These are phyloP conservation scores for Fusarium poae DNA, from an alignment of 2,329 filamentous ascomycete genomes.

Conservation along the genomic window DNA sequence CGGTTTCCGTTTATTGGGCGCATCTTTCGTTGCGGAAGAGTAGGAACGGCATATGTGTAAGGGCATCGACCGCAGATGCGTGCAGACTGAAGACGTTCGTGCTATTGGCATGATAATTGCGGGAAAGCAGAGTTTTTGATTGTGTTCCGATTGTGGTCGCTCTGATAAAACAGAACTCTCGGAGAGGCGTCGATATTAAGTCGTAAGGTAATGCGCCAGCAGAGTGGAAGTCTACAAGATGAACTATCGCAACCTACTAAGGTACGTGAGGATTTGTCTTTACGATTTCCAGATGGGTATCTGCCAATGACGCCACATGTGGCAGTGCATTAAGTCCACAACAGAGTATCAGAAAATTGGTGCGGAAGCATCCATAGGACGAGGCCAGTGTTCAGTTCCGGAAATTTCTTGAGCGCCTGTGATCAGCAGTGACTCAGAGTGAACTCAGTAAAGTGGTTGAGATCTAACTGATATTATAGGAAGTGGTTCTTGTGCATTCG, in stretches of 20 bases:
- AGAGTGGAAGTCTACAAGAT: not conserved
- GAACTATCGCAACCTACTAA: conserved; percentile 10
- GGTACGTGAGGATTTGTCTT: not conserved
- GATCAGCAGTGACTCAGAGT: not conserved
- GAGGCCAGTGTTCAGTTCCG: not conserved
- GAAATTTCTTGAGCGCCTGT: not conserved
- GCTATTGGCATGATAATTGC: conserved; percentile 46
- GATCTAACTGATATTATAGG: not conserved
- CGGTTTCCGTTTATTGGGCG: conserved; percentile 6
- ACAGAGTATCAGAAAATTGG: too few species aligned
- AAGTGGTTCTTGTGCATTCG: not conserved
- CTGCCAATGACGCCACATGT: conserved; percentile 20
- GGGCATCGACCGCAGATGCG: conserved; percentile 26
- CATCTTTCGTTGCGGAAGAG: conserved; percentile 19
- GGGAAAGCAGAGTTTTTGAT: conserved; percentile 4
- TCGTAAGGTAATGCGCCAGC: not conserved
- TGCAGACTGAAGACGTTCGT: conserved; percentile 31
- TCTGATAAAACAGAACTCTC: not conserved
- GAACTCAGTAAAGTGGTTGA: not conserved
- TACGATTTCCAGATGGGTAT: not conserved
- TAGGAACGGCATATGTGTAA: conserved; percentile 29
- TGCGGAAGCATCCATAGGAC: too few species aligned
- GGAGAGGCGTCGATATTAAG: not conserved
- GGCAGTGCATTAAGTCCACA: conserved; percentile 4
- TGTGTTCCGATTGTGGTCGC: conserved; percentile 29